phyloP scores from a whole-genome alignment of 768 basidiomycete genomes.

The Sarcodon aspratus region DNA sequence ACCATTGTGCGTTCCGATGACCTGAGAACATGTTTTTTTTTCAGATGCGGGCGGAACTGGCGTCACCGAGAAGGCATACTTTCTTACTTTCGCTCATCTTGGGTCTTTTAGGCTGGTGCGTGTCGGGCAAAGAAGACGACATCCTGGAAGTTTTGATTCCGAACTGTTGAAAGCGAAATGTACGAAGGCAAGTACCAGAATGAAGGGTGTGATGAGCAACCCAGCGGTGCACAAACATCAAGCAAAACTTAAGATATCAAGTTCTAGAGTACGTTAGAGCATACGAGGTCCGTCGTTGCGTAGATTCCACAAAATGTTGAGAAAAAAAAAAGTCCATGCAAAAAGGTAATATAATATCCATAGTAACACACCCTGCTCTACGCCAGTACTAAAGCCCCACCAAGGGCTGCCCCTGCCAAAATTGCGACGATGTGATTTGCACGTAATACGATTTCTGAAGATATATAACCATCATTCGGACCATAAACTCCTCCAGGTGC shows the following conservation, averaged over 20 bases:
- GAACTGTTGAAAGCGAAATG: background rate
- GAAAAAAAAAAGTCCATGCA: conserved; percentile 1
- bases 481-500: conserved; percentile 40
- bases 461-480: conserved; percentile 58
- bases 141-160: background rate
- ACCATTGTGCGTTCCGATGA: conserved; percentile 91
- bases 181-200: too few species aligned
- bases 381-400: conserved; percentile 34
- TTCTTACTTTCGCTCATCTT: conserved; percentile 31
- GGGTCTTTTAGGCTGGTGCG: conserved; percentile 25
- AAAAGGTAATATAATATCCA: conserved; percentile 2
- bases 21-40: conserved; percentile 23
- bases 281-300: conserved; percentile 4
- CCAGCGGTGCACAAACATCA: conserved; percentile 1
- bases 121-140: conserved; percentile 11
- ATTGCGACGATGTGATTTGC: conserved; percentile 32
- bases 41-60: background rate
- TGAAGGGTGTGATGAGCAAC: background rate
- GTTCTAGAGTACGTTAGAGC: background rate
- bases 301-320: conserved; percentile 5
- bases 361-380: conserved; percentile 15
- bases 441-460: conserved; percentile 37
- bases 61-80: conserved; percentile 4
- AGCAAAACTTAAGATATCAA: conserved; percentile 1
- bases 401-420: conserved; percentile 32